Percentiles rank a stretch among this genome's conserved stretches.
These are phyloP conservation scores for Trichoderma koningii DNA, from an alignment of 2,329 filamentous ascomycete genomes.

Conservation along the genomic window DNA sequence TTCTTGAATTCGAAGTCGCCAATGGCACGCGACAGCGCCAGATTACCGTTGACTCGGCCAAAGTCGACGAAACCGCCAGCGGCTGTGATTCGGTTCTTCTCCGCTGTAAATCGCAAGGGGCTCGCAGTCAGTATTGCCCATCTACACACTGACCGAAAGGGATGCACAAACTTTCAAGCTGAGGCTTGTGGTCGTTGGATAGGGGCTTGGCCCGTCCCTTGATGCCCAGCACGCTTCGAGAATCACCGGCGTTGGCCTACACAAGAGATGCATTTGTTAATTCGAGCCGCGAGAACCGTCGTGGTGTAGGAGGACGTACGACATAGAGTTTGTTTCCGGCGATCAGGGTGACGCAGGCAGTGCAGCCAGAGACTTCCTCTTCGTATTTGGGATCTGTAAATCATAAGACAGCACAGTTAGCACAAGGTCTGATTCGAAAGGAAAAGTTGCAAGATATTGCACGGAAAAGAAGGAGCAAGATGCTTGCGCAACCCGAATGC, in stretches of 20 bases:
- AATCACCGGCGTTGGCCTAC: constrained; percentile 96
- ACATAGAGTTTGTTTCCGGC: constrained; percentile 92
- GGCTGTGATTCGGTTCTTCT: constrained; percentile 93
- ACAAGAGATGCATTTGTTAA: neutral
- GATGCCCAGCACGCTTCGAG: constrained; percentile 89
- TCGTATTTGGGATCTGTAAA: constrained; percentile 87
- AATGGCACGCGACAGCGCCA: constrained; percentile 93
- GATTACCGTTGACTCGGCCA: constrained; percentile 95
- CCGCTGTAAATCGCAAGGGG: constrained; percentile 56
- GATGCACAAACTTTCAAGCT: constrained; percentile 78
- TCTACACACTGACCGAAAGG: neutral
- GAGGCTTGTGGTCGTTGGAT: constrained; percentile 99
- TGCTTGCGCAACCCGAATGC: neutral
- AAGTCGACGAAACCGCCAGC: constrained; percentile 98
- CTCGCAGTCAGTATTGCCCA: constrained; percentile 29
- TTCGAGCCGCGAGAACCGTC: neutral
- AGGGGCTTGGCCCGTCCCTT: constrained; percentile 96
- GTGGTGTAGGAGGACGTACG: constrained; percentile 60
- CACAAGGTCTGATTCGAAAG: neutral
- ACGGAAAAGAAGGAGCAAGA: neutral
- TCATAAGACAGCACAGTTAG: neutral
- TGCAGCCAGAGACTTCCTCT: constrained; percentile 97
- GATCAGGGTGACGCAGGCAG: constrained; percentile 86
- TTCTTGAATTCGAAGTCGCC: constrained; percentile 99
- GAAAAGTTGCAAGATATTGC: neutral